Base-by-base conservation (phyloP, 2,329 filamentous ascomycete species). In the Rhynchosporium graminicola region DNA sequence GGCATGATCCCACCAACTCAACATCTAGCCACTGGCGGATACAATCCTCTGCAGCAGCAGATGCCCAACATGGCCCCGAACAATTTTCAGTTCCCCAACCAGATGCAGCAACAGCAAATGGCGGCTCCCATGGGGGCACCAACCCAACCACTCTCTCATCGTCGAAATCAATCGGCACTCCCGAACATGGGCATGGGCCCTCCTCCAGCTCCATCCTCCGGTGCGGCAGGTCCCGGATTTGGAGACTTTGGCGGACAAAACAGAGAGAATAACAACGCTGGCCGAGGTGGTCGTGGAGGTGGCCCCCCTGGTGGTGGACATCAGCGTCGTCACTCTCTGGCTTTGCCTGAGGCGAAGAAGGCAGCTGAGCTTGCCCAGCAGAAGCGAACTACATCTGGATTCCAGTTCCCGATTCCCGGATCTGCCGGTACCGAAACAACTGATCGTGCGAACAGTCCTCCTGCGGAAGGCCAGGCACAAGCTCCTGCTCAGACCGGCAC, bases 131-230 rank as follows among this genome's bases (percentile, higher is more conserved):
- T 94, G 85, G 89, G 87, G 71, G 82, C 89, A 66, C 89, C 91
- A 48, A 87, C 84, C 66, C 92, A 95, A 76, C 88, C 90, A 67
- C 81, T 88, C 70, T 88, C 92, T 77, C 95, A 99, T 83, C 92
- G 95, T 77, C 92, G 95, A 80, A 98, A 98, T 82, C 94, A 97
- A 79, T 98, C 95, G 75, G 94, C 94, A 74, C 84, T 98, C 69
- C 93, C 95, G 57, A 95, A 92, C 72, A 92, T 97, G 84, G 87
- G 88, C 65, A 90, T 96, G 86, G 92, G 91, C 29, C 90, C 87
- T 38, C 90, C 93, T 63, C 94, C 95, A 62, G 95, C 95, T 65
- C 96, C 95, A 20, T 96, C 95, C 29, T 92, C 94, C 42, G 88
- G 88, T 67, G 87, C 93, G 58, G 90, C 94, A 62, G 92, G 91